Evolutionary conservation across 371 early-diverging fungal genomes (phyloP).

Genomic region (Apophysomyces elegans): DNA sequence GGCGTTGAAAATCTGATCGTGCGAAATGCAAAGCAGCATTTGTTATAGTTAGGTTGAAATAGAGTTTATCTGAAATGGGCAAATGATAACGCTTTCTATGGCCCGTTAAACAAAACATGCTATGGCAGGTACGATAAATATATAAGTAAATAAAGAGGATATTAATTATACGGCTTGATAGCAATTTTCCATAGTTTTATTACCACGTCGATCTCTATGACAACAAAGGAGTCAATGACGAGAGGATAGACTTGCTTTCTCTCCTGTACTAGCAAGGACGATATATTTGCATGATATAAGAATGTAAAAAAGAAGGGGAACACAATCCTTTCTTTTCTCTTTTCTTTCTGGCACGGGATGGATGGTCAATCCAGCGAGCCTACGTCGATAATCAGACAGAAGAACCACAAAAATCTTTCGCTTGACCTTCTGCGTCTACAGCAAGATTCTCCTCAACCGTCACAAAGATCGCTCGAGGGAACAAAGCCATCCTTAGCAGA

Average conservation of each 20-base stretch:
- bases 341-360: neutral
- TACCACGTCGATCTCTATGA: slow-evolving; percentile 6
- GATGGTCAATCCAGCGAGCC: neutral
- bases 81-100: no score
- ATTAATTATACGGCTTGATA: neutral
- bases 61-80: no score
- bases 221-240: slow-evolving; percentile 7
- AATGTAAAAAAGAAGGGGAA: neutral
- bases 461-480: neutral
- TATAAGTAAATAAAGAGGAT: no score
- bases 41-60: no score
- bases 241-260: neutral
- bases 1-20: no score
- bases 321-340: neutral
- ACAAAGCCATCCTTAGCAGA: neutral
- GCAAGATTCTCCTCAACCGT: neutral
- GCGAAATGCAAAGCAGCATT: no score
- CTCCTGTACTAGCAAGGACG: neutral
- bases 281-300: slow-evolving; percentile 3
- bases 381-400: neutral
- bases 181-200: slow-evolving; percentile 1
- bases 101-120: no score
- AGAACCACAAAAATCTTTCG: slow-evolving; percentile 28
- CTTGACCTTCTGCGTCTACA: slow-evolving; percentile 12
- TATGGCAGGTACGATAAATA: no score